phyloP scores from a whole-genome alignment of 345 rosid species.

The Populus simonii region DNA sequence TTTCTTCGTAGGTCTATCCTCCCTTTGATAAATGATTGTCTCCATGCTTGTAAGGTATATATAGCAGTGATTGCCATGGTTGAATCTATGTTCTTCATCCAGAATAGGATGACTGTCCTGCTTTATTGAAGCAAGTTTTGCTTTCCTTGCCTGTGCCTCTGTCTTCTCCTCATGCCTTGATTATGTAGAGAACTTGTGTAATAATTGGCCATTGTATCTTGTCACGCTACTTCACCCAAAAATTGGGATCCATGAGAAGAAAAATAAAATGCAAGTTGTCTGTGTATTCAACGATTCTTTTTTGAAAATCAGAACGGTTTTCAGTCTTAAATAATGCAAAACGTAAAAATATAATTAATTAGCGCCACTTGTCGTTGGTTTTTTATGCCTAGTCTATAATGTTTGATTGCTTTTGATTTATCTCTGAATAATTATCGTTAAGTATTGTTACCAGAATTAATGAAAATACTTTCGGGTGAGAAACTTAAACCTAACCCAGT shows the following conservation, averaged over 20 bases:
- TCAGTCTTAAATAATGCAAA: background rate
- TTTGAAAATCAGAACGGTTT: background rate
- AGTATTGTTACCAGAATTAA: too few relatives aligned
- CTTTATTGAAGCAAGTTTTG: background rate
- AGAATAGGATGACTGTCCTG: background rate
- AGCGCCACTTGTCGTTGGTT: too few relatives aligned
- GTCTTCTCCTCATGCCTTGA: too few relatives aligned
- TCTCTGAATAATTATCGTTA: too few relatives aligned
- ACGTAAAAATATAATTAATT: background rate
- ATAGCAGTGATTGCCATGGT: background rate
- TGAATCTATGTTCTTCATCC: background rate
- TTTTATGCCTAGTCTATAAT: too few relatives aligned
- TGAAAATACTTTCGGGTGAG: too few relatives aligned
- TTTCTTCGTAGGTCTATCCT: background rate
- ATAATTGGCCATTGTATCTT: background rate
- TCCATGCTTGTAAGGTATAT: background rate
- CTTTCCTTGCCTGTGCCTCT: too few relatives aligned
- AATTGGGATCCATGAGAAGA: too few relatives aligned
- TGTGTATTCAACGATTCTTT: background rate
- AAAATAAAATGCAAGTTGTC: too few relatives aligned
- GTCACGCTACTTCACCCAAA: too few relatives aligned
- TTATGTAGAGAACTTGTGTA: background rate
- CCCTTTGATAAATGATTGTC: background rate
- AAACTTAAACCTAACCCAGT: too few relatives aligned
- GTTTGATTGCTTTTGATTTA: too few relatives aligned